A percentile compares a stretch with the other conserved stretches of the same genome.
These are phyloP conservation scores for Boletellus sp. DNA, from an alignment of 768 basidiomycete genomes.

Conservation along the genomic window DNA sequence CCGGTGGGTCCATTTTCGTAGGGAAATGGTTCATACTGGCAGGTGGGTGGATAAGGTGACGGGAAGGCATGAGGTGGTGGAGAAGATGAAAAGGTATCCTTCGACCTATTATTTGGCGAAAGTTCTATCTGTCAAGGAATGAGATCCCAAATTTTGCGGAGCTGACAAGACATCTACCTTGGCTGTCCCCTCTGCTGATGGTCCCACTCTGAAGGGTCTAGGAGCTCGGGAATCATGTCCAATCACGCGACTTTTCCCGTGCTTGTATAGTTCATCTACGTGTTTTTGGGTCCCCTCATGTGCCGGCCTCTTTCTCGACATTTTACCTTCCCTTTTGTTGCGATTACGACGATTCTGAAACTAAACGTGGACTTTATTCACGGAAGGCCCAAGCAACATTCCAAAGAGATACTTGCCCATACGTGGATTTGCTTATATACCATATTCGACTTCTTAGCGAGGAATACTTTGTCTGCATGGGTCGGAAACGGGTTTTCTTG, in stretches of 20 bases:
- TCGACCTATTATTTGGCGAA: accelerated
- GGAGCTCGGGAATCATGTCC: background rate
- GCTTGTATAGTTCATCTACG: background rate
- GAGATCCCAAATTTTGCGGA: background rate
- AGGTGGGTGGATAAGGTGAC: constrained; percentile 10
- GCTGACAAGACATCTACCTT: background rate
- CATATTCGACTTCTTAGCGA: constrained; percentile 46
- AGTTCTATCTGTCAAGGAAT: background rate
- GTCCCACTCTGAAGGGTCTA: accelerated
- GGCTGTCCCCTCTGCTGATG: background rate
- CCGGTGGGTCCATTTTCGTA: constrained; percentile 1
- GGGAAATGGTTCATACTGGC: constrained; percentile 17
- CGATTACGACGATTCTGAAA: constrained; percentile 50
- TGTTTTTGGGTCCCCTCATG: background rate
- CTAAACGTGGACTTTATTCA: too few relatives aligned
- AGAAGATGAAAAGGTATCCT: background rate
- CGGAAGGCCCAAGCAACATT: too few relatives aligned
- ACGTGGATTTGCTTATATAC: constrained; percentile 47
- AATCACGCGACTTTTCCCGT: background rate
- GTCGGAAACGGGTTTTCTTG: constrained; percentile 46
- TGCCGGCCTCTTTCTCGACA: background rate
- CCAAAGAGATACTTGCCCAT: constrained; percentile 40
- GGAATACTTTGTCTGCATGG: constrained; percentile 32
- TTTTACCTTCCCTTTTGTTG: constrained; percentile 11
- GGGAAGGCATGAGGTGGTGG: constrained; percentile 19